These are phyloP conservation scores for Inosperma sp. DNA, from an alignment of 768 basidiomycete species.

Conservation along the genomic window DNA sequence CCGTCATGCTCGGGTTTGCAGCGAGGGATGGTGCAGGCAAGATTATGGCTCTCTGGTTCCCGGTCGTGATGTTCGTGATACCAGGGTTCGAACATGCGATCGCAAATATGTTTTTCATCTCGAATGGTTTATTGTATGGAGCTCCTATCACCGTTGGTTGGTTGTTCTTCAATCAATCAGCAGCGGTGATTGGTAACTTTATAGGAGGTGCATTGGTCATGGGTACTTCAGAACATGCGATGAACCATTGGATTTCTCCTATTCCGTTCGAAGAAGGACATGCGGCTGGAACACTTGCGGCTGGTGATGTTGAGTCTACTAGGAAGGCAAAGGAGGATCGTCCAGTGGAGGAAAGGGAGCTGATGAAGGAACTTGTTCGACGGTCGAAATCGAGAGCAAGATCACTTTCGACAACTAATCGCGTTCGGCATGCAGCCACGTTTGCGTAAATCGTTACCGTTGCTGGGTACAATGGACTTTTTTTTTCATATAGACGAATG, in stretches of 20 bases:
- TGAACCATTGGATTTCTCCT: constrained; percentile 10
- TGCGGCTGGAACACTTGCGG: constrained; percentile 6
- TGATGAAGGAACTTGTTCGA: constrained; percentile 1
- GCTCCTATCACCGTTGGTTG: constrained; percentile 7
- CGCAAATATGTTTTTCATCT: constrained; percentile 12
- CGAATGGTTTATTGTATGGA: constrained; percentile 9
- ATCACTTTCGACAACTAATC: neutral
- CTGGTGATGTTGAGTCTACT: constrained; percentile 10
- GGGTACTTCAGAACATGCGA: constrained; percentile 9
- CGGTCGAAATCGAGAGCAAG: constrained; percentile 1
- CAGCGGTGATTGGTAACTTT: constrained; percentile 8
- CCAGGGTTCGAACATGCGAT: constrained; percentile 11
- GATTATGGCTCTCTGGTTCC: constrained; percentile 13
- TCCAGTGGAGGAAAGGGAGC: neutral
- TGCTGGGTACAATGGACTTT: neutral
- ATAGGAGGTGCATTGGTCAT: constrained; percentile 7
- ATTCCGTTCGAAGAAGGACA: constrained; percentile 10
- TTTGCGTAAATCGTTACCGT: neutral
- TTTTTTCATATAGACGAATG: neutral
- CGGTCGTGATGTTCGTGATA: constrained; percentile 7
- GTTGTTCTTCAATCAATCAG: constrained; percentile 11
- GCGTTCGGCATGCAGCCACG: neutral
- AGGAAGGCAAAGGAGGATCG: constrained; percentile 10
- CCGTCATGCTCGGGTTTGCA: constrained; percentile 8
- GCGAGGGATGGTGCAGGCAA: constrained; percentile 9